A percentile compares a stretch with the other conserved stretches of the same genome.
Conservation (phyloP, 257 asterid species). For the Galeopsis tetrahit region DNA sequence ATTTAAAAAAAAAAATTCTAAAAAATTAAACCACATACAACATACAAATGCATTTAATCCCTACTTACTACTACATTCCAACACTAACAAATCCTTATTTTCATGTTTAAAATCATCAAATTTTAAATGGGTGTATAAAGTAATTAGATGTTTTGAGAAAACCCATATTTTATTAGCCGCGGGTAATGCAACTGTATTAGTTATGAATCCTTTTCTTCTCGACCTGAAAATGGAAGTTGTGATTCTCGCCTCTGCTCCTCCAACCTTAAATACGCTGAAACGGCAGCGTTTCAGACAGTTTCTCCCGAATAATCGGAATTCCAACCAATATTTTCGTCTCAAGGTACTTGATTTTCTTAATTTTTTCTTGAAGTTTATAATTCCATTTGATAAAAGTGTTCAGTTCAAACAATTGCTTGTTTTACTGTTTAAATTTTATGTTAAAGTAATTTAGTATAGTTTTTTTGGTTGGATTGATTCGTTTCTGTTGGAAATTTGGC, state of each 20-base stretch:
- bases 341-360: slow-evolving; percentile 31
- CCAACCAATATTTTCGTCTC: background rate
- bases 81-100: no score
- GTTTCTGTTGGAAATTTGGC: background rate
- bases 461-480: slow-evolving; percentile 17
- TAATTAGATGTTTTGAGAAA: no score
- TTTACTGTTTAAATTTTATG: background rate
- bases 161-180: no score
- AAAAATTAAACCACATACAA: no score
- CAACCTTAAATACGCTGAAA: slow-evolving; percentile 19
- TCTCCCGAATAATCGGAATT: slow-evolving; percentile 19
- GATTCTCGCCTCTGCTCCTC: slow-evolving; percentile 25
- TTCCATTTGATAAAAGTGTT: background rate
- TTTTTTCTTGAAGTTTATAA: background rate
- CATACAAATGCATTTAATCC: no score
- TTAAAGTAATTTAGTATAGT: background rate
- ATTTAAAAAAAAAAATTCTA: no score
- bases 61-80: no score
- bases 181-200: background rate
- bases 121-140: no score
- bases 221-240: slow-evolving; percentile 36
- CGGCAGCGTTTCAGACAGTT: slow-evolving; percentile 28
- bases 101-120: no score
- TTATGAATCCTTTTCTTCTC: background rate
- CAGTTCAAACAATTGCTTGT: background rate